Percentiles rank a stretch among this genome's conserved stretches.
Conservation (phyloP, 139 green algal species). For the Micromonas commoda region DNA sequence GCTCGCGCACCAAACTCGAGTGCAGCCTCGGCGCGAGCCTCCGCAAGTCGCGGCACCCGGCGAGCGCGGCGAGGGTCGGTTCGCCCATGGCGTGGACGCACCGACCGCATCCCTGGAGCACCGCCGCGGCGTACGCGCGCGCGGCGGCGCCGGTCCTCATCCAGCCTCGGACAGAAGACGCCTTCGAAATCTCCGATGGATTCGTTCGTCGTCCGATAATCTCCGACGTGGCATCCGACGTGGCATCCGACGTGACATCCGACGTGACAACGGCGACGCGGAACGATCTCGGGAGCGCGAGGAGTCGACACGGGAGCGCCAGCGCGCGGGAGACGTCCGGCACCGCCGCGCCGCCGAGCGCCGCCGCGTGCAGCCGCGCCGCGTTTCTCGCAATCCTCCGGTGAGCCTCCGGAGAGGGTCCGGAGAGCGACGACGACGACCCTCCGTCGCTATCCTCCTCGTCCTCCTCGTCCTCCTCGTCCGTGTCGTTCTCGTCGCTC, state of each 20-base stretch:
- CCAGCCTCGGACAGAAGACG: background rate
- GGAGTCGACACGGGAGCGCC: background rate
- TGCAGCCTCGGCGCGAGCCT: background rate
- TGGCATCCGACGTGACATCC: background rate
- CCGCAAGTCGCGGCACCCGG: background rate
- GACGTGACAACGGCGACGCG: background rate
- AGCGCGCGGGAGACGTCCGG: background rate
- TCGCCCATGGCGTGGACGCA: background rate
- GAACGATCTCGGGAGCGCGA: too few species aligned
- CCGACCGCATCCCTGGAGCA: background rate
- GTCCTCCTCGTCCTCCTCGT: background rate
- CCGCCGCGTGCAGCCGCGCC: background rate
- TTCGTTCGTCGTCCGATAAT: too few species aligned
- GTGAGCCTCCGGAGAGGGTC: too few species aligned
- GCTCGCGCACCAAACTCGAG: background rate
- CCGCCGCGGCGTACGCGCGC: background rate
- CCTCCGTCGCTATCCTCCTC: constrained; percentile 2
- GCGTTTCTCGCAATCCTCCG: background rate
- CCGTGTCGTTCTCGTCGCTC: background rate
- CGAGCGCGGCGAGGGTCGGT: background rate
- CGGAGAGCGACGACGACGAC: too few species aligned
- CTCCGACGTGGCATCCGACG: too few species aligned
- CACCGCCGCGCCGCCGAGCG: background rate
- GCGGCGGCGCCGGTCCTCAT: background rate
- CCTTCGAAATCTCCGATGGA: too few species aligned